Evolutionary conservation across 345 rosid genomes (phyloP).

Genomic region (Physaria fendleri): DNA sequence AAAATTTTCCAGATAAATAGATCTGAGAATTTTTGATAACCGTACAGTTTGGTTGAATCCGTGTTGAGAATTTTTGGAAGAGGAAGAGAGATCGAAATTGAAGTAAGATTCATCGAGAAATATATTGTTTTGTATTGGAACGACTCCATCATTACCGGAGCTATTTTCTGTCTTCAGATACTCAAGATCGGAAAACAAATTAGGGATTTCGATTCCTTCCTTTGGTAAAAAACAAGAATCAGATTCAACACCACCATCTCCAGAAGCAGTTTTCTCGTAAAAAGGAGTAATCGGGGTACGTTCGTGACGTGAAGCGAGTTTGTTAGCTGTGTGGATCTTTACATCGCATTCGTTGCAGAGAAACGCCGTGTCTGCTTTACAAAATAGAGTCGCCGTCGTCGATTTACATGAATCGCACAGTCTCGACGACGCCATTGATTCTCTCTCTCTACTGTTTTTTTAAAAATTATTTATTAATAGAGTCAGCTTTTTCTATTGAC

Average conservation of each 20-base stretch:
- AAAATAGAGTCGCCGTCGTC: conserved; percentile 62
- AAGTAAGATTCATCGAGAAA: conserved; percentile 40
- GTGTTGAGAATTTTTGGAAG: conserved; percentile 34
- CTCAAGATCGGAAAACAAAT: conserved; percentile 57
- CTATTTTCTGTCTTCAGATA: conserved; percentile 60
- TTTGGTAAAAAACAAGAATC: conserved; percentile 75
- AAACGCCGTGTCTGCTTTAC: conserved; percentile 86
- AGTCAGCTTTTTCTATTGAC: not conserved
- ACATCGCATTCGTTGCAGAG: conserved; percentile 77
- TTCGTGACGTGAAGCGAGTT: conserved; percentile 87
- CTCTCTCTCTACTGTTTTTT: not conserved
- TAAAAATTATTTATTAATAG: not conserved
- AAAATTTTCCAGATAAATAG: not conserved
- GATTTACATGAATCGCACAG: conserved; percentile 85
- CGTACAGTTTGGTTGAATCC: conserved; percentile 48
- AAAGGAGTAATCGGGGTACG: conserved; percentile 70
- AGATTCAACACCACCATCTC: conserved; percentile 54
- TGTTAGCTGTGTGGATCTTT: conserved; percentile 80
- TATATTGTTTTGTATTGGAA: conserved; percentile 50
- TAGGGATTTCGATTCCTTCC: conserved; percentile 40
- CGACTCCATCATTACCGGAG: conserved; percentile 78
- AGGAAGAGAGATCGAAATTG: conserved; percentile 45
- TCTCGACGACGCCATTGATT: conserved; percentile 59
- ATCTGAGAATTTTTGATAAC: not conserved
- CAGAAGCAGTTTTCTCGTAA: conserved; percentile 32